A percentile compares a stretch with the other conserved stretches of the same genome.
Conservation (phyloP, 1,139 yeast genomes). For the Blastobotrys persicus region DNA sequence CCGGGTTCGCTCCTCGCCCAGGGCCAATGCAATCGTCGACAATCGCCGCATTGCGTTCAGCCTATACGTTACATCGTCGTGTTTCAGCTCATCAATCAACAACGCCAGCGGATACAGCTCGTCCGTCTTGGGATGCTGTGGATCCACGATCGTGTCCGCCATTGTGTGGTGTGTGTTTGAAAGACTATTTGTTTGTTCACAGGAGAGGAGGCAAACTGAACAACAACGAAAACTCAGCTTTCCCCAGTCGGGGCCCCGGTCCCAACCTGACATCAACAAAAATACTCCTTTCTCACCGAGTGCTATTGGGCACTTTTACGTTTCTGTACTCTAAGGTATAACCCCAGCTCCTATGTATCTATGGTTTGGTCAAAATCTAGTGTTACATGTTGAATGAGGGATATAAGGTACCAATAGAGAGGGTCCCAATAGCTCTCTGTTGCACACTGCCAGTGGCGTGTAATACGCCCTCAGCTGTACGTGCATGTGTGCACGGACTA, state of each 20-base stretch:
- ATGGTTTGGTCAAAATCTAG: background rate
- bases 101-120: constrained; percentile 93
- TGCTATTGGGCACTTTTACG: too few relatives aligned
- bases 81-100: constrained; percentile 92
- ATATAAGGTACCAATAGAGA: background rate
- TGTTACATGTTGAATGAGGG: background rate
- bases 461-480: too few relatives aligned
- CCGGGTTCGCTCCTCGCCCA: constrained; percentile 92
- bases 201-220: constrained; percentile 2
- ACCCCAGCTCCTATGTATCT: too few relatives aligned
- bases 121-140: constrained; percentile 30
- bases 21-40: constrained; percentile 90
- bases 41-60: constrained; percentile 94
- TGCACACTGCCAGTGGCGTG: too few relatives aligned
- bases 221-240: background rate
- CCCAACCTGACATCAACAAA: too few relatives aligned
- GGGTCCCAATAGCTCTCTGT: too few relatives aligned
- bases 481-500: too few relatives aligned
- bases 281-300: too few relatives aligned
- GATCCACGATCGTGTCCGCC: constrained; percentile 11
- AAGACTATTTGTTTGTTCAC: background rate
- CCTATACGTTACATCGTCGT: constrained; percentile 91
- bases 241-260: background rate
- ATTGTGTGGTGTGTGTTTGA: background rate
- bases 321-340: too few relatives aligned